Evolutionary conservation across 257 asterid species (phyloP).

Genomic region (Buddleja alternifolia): DNA sequence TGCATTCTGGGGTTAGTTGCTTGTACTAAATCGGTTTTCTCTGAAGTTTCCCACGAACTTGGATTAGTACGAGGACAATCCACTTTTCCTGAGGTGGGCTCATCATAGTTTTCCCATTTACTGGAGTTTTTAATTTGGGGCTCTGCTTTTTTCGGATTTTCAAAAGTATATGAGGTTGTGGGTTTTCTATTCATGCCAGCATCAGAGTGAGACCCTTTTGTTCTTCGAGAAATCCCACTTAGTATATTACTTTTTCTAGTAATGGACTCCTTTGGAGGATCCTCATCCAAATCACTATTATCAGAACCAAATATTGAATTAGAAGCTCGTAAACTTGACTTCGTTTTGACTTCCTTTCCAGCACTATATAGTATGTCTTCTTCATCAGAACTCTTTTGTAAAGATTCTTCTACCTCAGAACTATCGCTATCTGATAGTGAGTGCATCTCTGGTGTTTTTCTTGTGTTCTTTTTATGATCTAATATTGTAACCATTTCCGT

Average conservation of each 20-base stretch:
- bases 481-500: slow-evolving; percentile 23
- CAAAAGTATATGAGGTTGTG: slow-evolving; percentile 26
- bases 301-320: slow-evolving; percentile 46
- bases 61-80: slow-evolving; percentile 26
- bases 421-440: slow-evolving; percentile 53
- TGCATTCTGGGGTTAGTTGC: slow-evolving; percentile 33
- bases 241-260: slow-evolving; percentile 43
- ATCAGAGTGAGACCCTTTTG: slow-evolving; percentile 53
- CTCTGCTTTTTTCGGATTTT: slow-evolving; percentile 35
- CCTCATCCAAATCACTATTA: slow-evolving; percentile 64
- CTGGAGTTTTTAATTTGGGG: slow-evolving; percentile 32
- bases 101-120: slow-evolving; percentile 31
- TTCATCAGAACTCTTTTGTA: slow-evolving; percentile 30
- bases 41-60: slow-evolving; percentile 27
- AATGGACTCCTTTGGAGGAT: slow-evolving; percentile 42
- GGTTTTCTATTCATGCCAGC: background rate
- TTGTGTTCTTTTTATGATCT: slow-evolving; percentile 42
- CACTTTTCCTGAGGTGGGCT: slow-evolving; percentile 35
- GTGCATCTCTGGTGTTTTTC: slow-evolving; percentile 24
- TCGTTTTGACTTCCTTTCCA: slow-evolving; percentile 30
- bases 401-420: slow-evolving; percentile 52
- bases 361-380: slow-evolving; percentile 28
- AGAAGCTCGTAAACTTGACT: slow-evolving; percentile 41
- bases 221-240: slow-evolving; percentile 70
- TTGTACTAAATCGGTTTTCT: slow-evolving; percentile 41